Evolutionary conservation across 75 land plant species (phyloP), one percentile per base, ranked within the genome.

Genomic region (Cunninghamia lanceolata): DNA sequence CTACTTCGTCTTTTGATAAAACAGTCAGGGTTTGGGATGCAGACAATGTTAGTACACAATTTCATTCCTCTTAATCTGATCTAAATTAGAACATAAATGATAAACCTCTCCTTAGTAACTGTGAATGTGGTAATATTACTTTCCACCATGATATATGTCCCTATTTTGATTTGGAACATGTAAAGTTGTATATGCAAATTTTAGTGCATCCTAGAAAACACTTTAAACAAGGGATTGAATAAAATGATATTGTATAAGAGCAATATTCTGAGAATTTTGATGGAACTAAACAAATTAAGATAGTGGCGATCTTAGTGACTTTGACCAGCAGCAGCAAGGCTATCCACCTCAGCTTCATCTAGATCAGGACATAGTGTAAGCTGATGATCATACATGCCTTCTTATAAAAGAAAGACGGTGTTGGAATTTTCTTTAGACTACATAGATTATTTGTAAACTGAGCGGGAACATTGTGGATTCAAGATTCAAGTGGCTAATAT

Each of bases 1-100:
- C 99, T 13, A 95, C 99, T 71, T 96, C 99, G 59, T 98, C 99
- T 4, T 95, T 92, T 88, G 99, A 96, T 88, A 92, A 86, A 85
- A 96, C 96, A 86, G 99, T 96, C 85, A 88, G 95, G 81, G 94
- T 98, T 45, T 98, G 99, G 99, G 98, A 96, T 88, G 92, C 95
- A 30, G 95, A 94, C 34, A 95, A 96, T 91, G 99, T 97, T 19
- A 91, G 95, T 91, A 73, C 19, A 68, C 82, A 42, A n/a, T 66
- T 85, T 38, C 3, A 3, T 73, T 42, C 21, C 35, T 9, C n/a
- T 50, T 16, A 6, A 9, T n/a, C 35, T 83, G 39, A 53, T 83
- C 34, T 83, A 19, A 30, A 53, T 36, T 19, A 21, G 50, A 36
- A 53, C 40, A 45, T 50, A 83, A 16, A 35, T 1, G 28, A 45